These are phyloP conservation scores for Pilatotrama ljubarskyi DNA, from an alignment of 768 basidiomycete species.

Conservation along the genomic window DNA sequence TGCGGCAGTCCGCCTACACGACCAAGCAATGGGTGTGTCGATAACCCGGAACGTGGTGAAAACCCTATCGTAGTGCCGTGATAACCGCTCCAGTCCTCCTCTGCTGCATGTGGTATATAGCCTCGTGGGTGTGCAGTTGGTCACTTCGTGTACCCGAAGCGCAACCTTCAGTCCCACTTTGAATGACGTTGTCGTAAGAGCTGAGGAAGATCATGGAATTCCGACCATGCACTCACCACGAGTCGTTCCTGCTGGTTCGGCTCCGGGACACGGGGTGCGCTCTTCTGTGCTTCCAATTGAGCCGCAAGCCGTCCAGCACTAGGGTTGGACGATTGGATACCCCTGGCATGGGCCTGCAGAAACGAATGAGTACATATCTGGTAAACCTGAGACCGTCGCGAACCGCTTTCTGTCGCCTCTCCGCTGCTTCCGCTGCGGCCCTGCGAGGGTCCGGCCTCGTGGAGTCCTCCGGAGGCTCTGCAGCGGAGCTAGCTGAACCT, in stretches of 20 bases:
- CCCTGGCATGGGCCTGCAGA: conserved; percentile 43
- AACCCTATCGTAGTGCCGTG: not conserved
- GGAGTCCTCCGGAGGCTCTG: conserved; percentile 11
- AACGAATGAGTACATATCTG: conserved; percentile 2
- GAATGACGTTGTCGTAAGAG: conserved; percentile 32
- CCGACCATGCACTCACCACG: conserved; percentile 42
- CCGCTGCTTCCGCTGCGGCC: conserved; percentile 39
- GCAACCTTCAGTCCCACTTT: conserved; percentile 45
- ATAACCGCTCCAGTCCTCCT: not conserved
- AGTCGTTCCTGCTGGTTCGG: conserved; percentile 41
- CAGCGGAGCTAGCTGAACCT: conserved; percentile 5
- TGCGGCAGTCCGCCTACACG: not conserved
- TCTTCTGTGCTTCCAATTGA: conserved; percentile 42
- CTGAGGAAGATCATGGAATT: conserved; percentile 11
- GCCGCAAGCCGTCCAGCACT: conserved; percentile 46
- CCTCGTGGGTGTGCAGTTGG: conserved; percentile 24
- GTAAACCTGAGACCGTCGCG: not conserved
- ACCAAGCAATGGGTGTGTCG: conserved; percentile 1
- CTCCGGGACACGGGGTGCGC: conserved; percentile 38
- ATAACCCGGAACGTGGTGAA: conserved; percentile 15
- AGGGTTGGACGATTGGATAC: conserved; percentile 45
- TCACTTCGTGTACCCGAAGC: conserved; percentile 23
- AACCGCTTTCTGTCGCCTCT: conserved; percentile 15
- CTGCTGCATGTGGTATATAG: not conserved
- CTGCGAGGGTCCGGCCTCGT: conserved; percentile 29